Base-by-base conservation (phyloP, 345 rosid genomes). In the Leavenworthia alabamica region DNA sequence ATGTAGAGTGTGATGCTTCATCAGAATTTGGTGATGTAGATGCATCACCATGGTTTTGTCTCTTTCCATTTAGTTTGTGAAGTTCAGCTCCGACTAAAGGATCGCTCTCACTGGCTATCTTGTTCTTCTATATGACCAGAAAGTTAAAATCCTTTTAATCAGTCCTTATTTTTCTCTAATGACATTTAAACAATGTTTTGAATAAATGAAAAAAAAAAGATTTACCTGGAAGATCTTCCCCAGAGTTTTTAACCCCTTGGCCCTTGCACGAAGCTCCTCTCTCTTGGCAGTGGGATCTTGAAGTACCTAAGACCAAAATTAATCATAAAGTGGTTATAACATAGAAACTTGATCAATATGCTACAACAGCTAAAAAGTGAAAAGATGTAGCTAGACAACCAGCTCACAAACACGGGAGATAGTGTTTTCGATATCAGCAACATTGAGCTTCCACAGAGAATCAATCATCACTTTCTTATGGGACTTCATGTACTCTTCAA, bases 371-470 rank as follows among this genome's bases (percentile, higher is more conserved):
- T 39, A n/a, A 52, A 48, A 13, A 56, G 33, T 39, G 8, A 37
- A 76, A 7, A 66, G 36, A 31, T 26, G 7, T 17, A 44, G 73
- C 64, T 64, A 71, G 56, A 65, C 76, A 68, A 93, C 99, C 97
- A 81, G 86, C 71, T 85, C 97, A 75, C 97, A 93, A 75, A 93
- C 99, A 61, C 82, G 94, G 63, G 90, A 86, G 68, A 93, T 90
- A 24, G 97, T 93, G 60, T 75, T 85, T 75, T 93, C 99, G 16
- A 93, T 89, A 75, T 93, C 99, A 31, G 99, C 99, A 41, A 93
- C 97, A 29, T 93, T 93, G 64, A 93, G 97, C 76, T 93, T 93
- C 99, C 99, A 93, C 49, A 89, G 70, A 9, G 97, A 93, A 79
- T 89, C 96, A 63, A 74, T 89, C 99, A 89, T 85, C 77, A 86